Evolutionary conservation across 208 protist genomes (phyloP), one percentile per base, ranked within the genome.

Genomic region (Leishmania turanica): DNA sequence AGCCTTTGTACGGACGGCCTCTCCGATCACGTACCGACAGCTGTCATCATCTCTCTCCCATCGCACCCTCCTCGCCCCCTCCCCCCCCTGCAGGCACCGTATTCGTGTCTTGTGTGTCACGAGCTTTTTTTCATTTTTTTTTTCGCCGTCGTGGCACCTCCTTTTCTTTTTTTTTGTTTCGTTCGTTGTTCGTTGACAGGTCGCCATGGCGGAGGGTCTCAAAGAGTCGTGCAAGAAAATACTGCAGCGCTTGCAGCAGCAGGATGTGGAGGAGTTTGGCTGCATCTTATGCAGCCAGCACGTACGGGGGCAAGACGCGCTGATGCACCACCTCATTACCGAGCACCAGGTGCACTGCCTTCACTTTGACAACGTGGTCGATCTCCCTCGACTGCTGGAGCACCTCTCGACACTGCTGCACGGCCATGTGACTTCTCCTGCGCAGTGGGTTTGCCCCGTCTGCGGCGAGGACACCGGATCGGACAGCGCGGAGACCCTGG

Each of bases 301-400:
- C 37, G 81, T 93, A 2, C 77, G 84, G 1, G 91, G 90, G 6
- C 85, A 94, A 53, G 87, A 93, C 45, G 81, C 78, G 1, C 84
- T 88, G 45, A 90, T 93, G 87, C 86, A 90, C 27, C 93, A 96
- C 83, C 88, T 92, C 54, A 85, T 85, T 31, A 75, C 53, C 1
- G 68, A 71, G 8, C 93, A 97, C 76, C 45, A 82, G 15, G 80
- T 95, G 42, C 74, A 84, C 77, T 78, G 81, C 54, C 71, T 84
- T n/a, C 88, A 92, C 77, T 90, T 92, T 54, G 89, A 91, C 49
- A 86, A 94, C 75, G 84, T 96, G 24, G 81, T 77, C 2, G 87
- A 97, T 74, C 75, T 95, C 0, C 56, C 86, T 54, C 84, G 82
- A 3, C 84, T 95, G 62, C 79, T 97, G 74, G 27, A 15, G 11